Conservation (phyloP, 176 grass and related monocot genomes). For the bread wheat (Triticum aestivum) region IWGSC_CS_RefSeq_v2.1 NC_057798.1:629403719-629404218, state of each 20-base stretch:
- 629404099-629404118: not conserved
- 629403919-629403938: not conserved
- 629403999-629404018: not conserved
- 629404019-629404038: not conserved
- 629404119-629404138: not conserved
- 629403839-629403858: not conserved
- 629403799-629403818: not conserved
- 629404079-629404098: not conserved
- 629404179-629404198: too few relatives aligned
- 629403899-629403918: not conserved
- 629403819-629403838: not conserved
- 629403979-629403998: not conserved
- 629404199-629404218: too few relatives aligned
- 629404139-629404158: too few relatives aligned
- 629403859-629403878: constrained; percentile 7
- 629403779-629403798: too few relatives aligned
- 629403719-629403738: not conserved
- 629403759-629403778: too few relatives aligned
- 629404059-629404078: not conserved
- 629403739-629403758: not conserved
- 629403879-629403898: constrained; percentile 1
- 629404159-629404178: too few relatives aligned
- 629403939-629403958: not conserved
- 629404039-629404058: not conserved
- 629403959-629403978: not conserved